Percentiles rank a stretch among this genome's conserved stretches.
These are phyloP conservation scores for Pseudogymnoascus pannorum DNA, from an alignment of 2,329 filamentous ascomycete species.

Conservation along the genomic window DNA sequence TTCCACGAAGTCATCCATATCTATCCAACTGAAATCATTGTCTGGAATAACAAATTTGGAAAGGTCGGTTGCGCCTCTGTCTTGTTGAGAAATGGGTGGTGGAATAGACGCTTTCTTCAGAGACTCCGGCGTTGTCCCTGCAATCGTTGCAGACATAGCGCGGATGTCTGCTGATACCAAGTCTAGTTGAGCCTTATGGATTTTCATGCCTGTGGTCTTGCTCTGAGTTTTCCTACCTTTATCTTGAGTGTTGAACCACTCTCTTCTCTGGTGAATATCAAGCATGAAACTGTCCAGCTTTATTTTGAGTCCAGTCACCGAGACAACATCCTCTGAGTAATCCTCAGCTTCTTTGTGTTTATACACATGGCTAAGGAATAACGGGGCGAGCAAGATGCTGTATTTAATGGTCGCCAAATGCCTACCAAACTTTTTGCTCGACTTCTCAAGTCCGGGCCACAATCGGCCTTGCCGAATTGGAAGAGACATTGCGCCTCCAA, in stretches of 20 bases:
- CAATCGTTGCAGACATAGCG: conserved; percentile 85
- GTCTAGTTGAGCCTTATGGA: conserved; percentile 90
- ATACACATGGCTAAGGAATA: conserved; percentile 96
- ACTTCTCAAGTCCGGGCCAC: conserved; percentile 90
- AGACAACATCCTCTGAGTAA: conserved; percentile 68
- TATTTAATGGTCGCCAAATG: conserved; percentile 99
- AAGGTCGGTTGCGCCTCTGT: conserved; percentile 57
- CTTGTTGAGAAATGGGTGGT: conserved; percentile 44
- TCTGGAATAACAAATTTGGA: conserved; percentile 94
- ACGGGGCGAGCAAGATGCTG: conserved; percentile 80
- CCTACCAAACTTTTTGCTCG: conserved; percentile 95
- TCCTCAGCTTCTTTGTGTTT: conserved; percentile 96
- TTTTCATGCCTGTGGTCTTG: conserved; percentile 86
- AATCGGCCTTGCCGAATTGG: conserved; percentile 87
- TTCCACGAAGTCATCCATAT: conserved; percentile 99
- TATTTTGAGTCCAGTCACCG: conserved; percentile 93
- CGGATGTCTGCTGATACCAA: conserved; percentile 86
- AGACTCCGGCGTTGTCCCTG: conserved; percentile 69
- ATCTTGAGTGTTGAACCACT: conserved; percentile 79
- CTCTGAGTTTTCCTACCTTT: conserved; percentile 69
- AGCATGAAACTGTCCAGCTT: conserved; percentile 96
- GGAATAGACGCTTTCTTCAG: conserved; percentile 52
- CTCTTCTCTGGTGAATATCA: conserved; percentile 86
- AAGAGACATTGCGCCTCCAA: conserved; percentile 88
- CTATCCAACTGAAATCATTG: conserved; percentile 92